Evolutionary conservation across 1,139 yeast genomes (phyloP), one percentile per base, ranked within the genome.

Genomic region (Hyphopichia wangnamkhiaoensis): DNA sequence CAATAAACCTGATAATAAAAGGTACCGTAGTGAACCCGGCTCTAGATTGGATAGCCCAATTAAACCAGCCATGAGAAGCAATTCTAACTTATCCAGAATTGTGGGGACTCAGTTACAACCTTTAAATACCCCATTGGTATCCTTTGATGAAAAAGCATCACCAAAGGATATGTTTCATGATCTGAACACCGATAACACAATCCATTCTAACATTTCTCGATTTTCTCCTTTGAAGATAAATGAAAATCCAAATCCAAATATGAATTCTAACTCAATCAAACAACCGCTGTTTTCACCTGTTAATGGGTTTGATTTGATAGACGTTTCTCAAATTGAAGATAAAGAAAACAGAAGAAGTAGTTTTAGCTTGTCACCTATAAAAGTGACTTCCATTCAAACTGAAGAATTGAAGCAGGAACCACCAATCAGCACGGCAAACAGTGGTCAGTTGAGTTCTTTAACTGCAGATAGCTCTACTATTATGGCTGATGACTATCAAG

Each of bases 401-500:
- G 35, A 27, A 14, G 37, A 34, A 20, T 35, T 44, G 37, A 43
- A 45, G 5, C 39, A 41, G 30, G 49, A 45, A 27, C 47, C 49
- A 18, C 46, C 45, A 3, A 53, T 49, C 29, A 42, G 46, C 20
- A 39, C 20, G 7, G 29, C 20, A 25, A 37, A 46, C 31, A 49
- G 50, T 40, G 49, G 38, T 6, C 48, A 55, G 34, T 37, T 49
- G 13, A 62, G 65, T 41, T 41, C 53, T 8, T 51, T 50, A 14
- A 61, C 62, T 24, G 49, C 61, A 35, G 71, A 70, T 34, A 66
- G 67, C 35, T 68, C 76, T 1, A 65, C 73, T 1, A 55, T 71
- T 25, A 54, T 66, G 17, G 73, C 73, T 5, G 75, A 69, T 32
- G 76, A 71, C 33, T 71, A 70, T 45, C 61, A 63, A 38, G 50